Base-by-base conservation (phyloP, 1,139 yeast genomes). In the Yamadazyma taylorii region DNA sequence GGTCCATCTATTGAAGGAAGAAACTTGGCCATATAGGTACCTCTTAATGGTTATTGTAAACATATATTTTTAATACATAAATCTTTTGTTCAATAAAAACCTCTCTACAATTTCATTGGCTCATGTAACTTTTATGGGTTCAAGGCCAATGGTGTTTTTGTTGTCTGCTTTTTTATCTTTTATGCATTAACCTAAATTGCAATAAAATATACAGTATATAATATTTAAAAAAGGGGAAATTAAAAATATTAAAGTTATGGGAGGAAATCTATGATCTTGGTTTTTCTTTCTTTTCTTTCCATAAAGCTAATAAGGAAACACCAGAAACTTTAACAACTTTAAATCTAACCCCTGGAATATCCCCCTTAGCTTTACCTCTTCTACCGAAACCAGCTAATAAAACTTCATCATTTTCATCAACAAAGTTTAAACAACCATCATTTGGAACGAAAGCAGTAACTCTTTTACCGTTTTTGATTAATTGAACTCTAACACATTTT, bases 311-410 rank as follows among this genome's bases (percentile, higher is more conserved):
- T 76, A 94, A 85, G 63, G 98, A 92, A 69, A 94, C 98, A 86
- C 98, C 98, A 62, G 98, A 88, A 63, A 94, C 99, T 84, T 94
- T 94, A 73, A 94, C 98, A 73, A 92, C 97, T 88, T 92, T 92
- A 88, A 92, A 92, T 85, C 98, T 90, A 72, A 92, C 98, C 87
- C 98, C 98, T 77, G 98, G 98, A 70, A 92, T 90, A 89, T 92
- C 98, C 85, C 99, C 98, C 96, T 94, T 94, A 73, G 99, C 98
- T 85, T 92, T 92, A 82, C 99, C 99, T 85, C 96, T 92, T 81
- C 98, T 89, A 87, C 99, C 99, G 88, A 94, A 94, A 83, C 99
- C 99, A 65, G 99, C 97, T 64, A 92, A 81, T 68, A 92, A 81
- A 63, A 92, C 98, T 78, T 92, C 97, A 79, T 92, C 97, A 82